Evolutionary conservation across 2,329 filamentous ascomycete genomes (phyloP).

Genomic region (Colletotrichum zoysiae): DNA sequence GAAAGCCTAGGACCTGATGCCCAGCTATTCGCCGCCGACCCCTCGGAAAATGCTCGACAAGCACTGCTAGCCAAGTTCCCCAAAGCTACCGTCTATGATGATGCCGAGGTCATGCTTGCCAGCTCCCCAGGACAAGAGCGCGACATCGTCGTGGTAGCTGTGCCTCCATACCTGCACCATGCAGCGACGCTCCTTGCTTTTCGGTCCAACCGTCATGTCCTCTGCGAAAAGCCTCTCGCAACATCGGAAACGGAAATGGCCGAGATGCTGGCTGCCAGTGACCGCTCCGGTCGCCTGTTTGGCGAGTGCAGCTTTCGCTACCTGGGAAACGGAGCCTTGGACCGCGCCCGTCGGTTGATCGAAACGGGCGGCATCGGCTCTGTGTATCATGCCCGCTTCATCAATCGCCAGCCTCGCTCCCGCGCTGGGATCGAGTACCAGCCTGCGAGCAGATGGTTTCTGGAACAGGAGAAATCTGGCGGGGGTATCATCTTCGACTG

Average conservation of each 20-base stretch:
- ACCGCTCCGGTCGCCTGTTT: neutral
- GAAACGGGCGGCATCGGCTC: neutral
- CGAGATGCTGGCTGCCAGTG: conserved; percentile 22
- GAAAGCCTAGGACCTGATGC: neutral
- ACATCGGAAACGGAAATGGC: conserved; percentile 8
- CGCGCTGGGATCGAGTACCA: neutral
- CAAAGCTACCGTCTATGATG: neutral
- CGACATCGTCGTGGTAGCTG: conserved; percentile 7
- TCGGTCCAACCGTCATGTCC: conserved; percentile 22
- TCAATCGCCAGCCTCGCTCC: neutral
- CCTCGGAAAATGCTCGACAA: neutral
- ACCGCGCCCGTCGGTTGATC: neutral
- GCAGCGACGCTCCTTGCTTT: conserved; percentile 8
- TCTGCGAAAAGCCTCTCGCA: conserved; percentile 34
- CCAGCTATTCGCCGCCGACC: conserved; percentile 9
- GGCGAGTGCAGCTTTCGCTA: neutral
- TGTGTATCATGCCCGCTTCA: neutral
- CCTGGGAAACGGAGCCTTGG: neutral
- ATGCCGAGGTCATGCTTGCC: conserved; percentile 4
- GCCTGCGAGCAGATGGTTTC: neutral
- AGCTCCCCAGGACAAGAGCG: conserved; percentile 3
- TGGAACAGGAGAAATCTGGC: conserved; percentile 15
- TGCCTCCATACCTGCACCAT: conserved; percentile 8
- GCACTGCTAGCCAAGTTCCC: neutral
- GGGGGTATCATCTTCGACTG: conserved; percentile 20